Conservation (phyloP, 805 yeast genomes). For the Brettanomyces nanus region DNA sequence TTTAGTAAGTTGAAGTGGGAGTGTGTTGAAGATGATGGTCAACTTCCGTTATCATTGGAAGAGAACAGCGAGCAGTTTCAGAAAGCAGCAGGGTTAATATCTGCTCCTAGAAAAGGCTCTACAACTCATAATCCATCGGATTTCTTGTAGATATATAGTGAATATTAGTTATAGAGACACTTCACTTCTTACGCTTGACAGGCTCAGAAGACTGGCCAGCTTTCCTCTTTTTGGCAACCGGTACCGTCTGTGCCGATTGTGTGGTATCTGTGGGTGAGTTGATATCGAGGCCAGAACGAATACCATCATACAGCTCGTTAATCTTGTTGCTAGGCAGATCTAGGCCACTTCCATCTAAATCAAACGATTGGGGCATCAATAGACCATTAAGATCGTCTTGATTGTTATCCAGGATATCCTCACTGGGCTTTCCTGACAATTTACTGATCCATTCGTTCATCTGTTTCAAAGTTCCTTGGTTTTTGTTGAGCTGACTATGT, state of each 20-base stretch:
- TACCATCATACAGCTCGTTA: conserved; percentile 3
- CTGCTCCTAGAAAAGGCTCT: not conserved
- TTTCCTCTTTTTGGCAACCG: too few relatives aligned
- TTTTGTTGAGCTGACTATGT: conserved; percentile 38
- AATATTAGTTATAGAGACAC: not conserved
- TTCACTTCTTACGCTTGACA: not conserved
- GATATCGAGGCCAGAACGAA: too few relatives aligned
- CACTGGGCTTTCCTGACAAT: conserved; percentile 8
- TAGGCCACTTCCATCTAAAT: conserved; percentile 5
- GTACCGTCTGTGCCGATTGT: too few relatives aligned
- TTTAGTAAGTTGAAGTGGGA: conserved; percentile 15
- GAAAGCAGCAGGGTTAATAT: conserved; percentile 9
- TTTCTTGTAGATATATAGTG: conserved; percentile 4
- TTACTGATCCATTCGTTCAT: conserved; percentile 46
- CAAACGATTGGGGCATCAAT: conserved; percentile 23
- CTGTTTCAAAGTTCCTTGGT: conserved; percentile 45
- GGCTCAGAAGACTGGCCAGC: too few relatives aligned
- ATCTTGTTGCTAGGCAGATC: conserved; percentile 2
- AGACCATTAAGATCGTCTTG: conserved; percentile 28
- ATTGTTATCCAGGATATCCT: conserved; percentile 9
- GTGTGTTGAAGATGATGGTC: not conserved
- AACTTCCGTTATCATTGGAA: conserved; percentile 7
- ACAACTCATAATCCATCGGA: conserved; percentile 11
- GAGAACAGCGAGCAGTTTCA: conserved; percentile 11
- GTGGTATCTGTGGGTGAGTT: too few relatives aligned